These are phyloP conservation scores for Dentipellis fragilis DNA, from an alignment of 768 basidiomycete species.

Conservation along the genomic window DNA sequence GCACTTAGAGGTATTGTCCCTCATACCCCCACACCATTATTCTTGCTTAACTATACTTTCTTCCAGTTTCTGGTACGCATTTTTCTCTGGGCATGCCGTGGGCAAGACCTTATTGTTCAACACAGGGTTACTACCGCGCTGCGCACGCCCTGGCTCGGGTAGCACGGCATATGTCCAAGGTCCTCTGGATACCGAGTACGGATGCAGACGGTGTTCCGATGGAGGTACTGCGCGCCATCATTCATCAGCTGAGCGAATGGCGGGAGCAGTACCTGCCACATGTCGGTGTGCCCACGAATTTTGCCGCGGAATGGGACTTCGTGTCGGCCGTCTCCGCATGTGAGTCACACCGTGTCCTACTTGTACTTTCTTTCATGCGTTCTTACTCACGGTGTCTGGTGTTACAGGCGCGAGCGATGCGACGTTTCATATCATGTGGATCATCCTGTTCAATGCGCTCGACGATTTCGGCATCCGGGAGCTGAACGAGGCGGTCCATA, in stretches of 20 bases:
- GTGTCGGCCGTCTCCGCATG: slow-evolving; percentile 63
- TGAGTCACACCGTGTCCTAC: slow-evolving; percentile 18
- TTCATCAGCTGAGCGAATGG: slow-evolving; percentile 57
- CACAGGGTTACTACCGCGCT: slow-evolving; percentile 75
- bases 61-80: slow-evolving; percentile 56
- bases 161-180: slow-evolving; percentile 70
- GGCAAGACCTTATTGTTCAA: slow-evolving; percentile 7
- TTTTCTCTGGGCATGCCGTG: slow-evolving; percentile 1
- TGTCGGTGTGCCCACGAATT: slow-evolving; percentile 82
- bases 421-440: slow-evolving; percentile 90
- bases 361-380: no score
- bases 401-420: slow-evolving; percentile 70
- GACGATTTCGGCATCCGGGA: slow-evolving; percentile 82
- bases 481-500: slow-evolving; percentile 37
- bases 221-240: slow-evolving; percentile 48
- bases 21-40: neutral
- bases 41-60: slow-evolving; percentile 7
- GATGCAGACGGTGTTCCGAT: slow-evolving; percentile 72
- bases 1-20: slow-evolving; percentile 57
- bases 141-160: slow-evolving; percentile 78
- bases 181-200: slow-evolving; percentile 71
- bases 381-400: no score
- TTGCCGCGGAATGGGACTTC: slow-evolving; percentile 86
- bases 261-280: slow-evolving; percentile 61
- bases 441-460: slow-evolving; percentile 70